Evolutionary conservation across 352 stramenopile genomes (phyloP).

Genomic region (Phytophthora capsici): DNA sequence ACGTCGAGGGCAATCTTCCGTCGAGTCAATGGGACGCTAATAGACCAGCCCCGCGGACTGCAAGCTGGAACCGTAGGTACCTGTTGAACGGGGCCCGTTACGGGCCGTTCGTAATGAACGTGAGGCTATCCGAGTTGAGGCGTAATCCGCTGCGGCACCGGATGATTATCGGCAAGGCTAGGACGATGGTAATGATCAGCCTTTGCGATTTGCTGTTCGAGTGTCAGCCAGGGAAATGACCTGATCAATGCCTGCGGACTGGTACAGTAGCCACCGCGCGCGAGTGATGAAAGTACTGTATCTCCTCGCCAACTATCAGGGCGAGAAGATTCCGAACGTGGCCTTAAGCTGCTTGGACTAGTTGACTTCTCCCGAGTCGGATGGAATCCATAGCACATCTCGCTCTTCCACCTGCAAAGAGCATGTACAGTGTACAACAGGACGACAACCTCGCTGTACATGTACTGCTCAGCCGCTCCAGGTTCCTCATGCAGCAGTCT

Average conservation of each 20-base stretch:
- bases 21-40: conserved; percentile 2
- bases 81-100: too few relatives aligned
- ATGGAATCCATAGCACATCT: too few relatives aligned
- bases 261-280: neutral
- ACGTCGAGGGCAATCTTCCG: conserved; percentile 18
- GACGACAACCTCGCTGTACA: too few relatives aligned
- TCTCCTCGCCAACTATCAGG: too few relatives aligned
- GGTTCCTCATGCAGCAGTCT: too few relatives aligned
- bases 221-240: too few relatives aligned
- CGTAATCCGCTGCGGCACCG: neutral
- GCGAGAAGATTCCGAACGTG: too few relatives aligned
- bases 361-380: neutral
- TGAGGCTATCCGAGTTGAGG: conserved; percentile 10
- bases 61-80: too few relatives aligned
- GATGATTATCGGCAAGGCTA: conserved; percentile 18
- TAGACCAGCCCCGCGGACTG: too few relatives aligned
- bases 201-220: conserved; percentile 10
- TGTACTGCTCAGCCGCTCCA: too few relatives aligned
- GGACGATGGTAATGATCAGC: conserved; percentile 17
- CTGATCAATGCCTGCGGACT: neutral
- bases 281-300: neutral
- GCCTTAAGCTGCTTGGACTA: neutral
- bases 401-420: too few relatives aligned
- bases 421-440: too few relatives aligned
- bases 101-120: neutral